phyloP scores from a whole-genome alignment of 164 flowering plant genomes.

The Stephania cephalantha region DNA sequence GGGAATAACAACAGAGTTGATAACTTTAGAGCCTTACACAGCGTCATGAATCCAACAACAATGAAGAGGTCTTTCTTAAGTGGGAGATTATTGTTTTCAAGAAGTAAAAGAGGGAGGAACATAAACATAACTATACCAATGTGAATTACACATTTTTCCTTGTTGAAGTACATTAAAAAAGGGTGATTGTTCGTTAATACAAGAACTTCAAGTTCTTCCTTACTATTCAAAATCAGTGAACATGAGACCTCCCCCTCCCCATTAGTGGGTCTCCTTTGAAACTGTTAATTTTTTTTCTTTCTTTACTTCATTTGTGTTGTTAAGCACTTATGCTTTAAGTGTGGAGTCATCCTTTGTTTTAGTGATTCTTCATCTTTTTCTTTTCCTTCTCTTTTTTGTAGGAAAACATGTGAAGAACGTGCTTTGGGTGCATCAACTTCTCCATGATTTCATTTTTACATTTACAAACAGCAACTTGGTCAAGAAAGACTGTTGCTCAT shows the following conservation, averaged over 20 bases:
- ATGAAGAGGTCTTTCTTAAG: constrained; percentile 70
- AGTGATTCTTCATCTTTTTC: background rate
- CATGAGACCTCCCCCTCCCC: too few relatives aligned
- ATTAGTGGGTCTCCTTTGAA: background rate
- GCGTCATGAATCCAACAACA: constrained; percentile 30
- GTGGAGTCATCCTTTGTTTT: background rate
- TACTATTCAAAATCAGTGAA: background rate
- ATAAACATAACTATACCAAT: background rate
- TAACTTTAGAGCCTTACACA: constrained; percentile 27
- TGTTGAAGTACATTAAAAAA: background rate
- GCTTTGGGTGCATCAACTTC: background rate
- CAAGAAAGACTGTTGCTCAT: background rate
- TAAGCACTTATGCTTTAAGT: background rate
- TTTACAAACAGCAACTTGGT: background rate
- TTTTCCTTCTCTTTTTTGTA: background rate
- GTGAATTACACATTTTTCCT: background rate
- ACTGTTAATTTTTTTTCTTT: background rate
- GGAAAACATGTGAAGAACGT: background rate
- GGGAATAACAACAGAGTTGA: constrained; percentile 25
- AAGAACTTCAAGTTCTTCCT: background rate
- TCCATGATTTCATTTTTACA: background rate
- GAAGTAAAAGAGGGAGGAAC: constrained; percentile 28
- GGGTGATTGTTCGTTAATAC: background rate
- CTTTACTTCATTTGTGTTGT: background rate
- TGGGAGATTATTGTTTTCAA: constrained; percentile 50